Base-by-base conservation (phyloP, 2,329 filamentous ascomycete genomes). In the Rutstroemia sp. region DNA sequence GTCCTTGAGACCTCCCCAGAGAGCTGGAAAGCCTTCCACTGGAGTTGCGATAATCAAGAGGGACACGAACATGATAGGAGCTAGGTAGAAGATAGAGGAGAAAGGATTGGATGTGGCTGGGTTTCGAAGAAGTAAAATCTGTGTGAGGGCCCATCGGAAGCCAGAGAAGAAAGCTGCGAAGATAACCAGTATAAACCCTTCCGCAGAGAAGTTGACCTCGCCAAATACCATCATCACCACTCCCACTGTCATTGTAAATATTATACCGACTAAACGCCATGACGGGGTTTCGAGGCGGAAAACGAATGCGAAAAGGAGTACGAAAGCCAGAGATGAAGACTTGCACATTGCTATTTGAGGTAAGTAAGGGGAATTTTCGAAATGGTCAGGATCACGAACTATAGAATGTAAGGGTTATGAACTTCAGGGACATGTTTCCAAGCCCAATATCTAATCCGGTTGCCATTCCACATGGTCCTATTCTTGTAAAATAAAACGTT, bases 191-290 rank as follows among this genome's bases (percentile, higher is more conserved):
- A 90, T 73, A 71, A 99, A 99, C 44, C 94, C 94, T 30, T 89
- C 78, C 0, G 87, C 78, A 65, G 91, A 84, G 73, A 99, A 99
- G 50, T 90, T 85, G 39, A 95, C 86, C 73, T 99, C 94, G 59
- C 92, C 94, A 5, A 91, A 90, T 0, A 97, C 94, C 94, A 99
- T 99, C 84, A 97, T 95, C 60, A 99, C 79, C 8, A 99, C 92
- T 58, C 94, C 94, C 2, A 84, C 66, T 0, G 92, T 96, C 94
- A 99, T 97, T 66, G 88, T 85, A 53, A 84, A 80, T 64, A 99
- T 97, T 64, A 97, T 94, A 62, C 80, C 78, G 41, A 95, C 87
- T 8, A 99, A 81, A 65, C 87, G 88, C 78, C 88, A 84, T 0
- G 92, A 96, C 0, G 89, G 90, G 10, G 82, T 82, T 73, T 99